phyloP scores from a whole-genome alignment of 257 asterid species.

The Cynanchum wilfordii region DNA sequence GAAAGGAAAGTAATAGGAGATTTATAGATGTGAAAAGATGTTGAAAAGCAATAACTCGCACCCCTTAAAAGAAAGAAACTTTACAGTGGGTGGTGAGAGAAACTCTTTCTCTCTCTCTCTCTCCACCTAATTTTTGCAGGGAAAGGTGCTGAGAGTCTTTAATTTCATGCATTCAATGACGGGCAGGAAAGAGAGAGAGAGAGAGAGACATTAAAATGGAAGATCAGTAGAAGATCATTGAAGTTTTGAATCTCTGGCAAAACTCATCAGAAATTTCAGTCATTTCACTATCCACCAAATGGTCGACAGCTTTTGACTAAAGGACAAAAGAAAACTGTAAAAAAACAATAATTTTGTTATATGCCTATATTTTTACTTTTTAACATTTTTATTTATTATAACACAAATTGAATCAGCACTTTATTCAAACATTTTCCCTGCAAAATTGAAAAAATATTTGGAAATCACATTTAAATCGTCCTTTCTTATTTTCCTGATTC shows the following conservation, averaged over 20 bases:
- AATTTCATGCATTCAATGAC: slow-evolving; percentile 67
- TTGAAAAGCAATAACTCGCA: slow-evolving; percentile 33
- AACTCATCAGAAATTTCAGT: not conserved
- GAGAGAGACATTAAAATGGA: slow-evolving; percentile 7
- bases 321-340: too few species aligned
- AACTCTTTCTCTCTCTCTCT: slow-evolving; percentile 33
- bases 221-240: slow-evolving; percentile 1
- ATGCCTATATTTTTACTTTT: too few species aligned
- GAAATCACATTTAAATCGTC: too few species aligned
- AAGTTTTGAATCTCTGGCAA: too few species aligned
- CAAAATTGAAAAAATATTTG: too few species aligned
- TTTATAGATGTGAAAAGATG: slow-evolving; percentile 57
- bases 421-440: too few species aligned
- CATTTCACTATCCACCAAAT: too few species aligned
- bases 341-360: too few species aligned
- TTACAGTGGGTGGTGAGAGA: slow-evolving; percentile 20
- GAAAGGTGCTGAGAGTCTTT: slow-evolving; percentile 51
- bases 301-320: too few species aligned
- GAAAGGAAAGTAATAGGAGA: slow-evolving; percentile 15
- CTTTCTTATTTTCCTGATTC: too few species aligned
- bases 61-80: slow-evolving; percentile 4
- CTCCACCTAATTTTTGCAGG: slow-evolving; percentile 55
- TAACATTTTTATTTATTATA: too few species aligned
- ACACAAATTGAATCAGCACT: too few species aligned
- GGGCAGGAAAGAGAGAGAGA: slow-evolving; percentile 30